Evolutionary conservation across 2,329 filamentous ascomycete genomes (phyloP).

Genomic region (Exophiala spinifera): DNA sequence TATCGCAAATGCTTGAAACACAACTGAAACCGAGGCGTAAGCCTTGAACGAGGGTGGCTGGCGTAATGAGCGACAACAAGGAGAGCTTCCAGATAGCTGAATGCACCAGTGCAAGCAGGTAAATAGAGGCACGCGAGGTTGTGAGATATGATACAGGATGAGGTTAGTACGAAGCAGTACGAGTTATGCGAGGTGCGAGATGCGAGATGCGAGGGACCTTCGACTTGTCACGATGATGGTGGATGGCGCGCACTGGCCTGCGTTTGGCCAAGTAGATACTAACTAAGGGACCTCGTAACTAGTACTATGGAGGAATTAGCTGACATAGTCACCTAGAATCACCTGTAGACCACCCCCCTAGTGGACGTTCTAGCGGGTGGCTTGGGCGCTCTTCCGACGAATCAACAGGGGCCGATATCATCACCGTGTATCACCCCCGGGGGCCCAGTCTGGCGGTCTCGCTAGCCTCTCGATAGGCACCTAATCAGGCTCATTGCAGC

Average conservation of each 20-base stretch:
- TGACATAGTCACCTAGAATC: too few relatives aligned
- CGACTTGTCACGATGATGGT: not conserved
- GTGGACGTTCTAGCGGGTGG: too few relatives aligned
- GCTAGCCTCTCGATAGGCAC: too few relatives aligned
- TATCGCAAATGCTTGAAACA: slow-evolving; percentile 12
- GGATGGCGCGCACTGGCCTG: too few relatives aligned
- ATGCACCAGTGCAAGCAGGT: not conserved
- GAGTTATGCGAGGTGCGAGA: not conserved
- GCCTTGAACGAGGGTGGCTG: not conserved
- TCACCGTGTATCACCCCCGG: not conserved
- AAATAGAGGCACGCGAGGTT: not conserved
- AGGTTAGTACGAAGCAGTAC: not conserved
- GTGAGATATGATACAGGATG: not conserved
- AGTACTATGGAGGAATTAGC: too few relatives aligned
- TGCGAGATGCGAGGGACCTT: not conserved
- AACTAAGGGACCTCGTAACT: too few relatives aligned
- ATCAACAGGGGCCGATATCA: slow-evolving; percentile 1
- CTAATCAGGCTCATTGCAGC: too few relatives aligned
- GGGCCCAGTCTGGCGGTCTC: too few relatives aligned
- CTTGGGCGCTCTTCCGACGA: not conserved
- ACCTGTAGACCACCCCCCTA: too few relatives aligned
- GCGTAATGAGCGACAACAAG: slow-evolving; percentile 9
- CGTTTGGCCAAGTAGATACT: too few relatives aligned
- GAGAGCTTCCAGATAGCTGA: not conserved
- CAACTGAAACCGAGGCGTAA: slow-evolving; percentile 9